Evolutionary conservation across 1,284 basidiomycete species (phyloP), one percentile per base, ranked within the genome.

Genomic region (Malassezia furfur): DNA sequence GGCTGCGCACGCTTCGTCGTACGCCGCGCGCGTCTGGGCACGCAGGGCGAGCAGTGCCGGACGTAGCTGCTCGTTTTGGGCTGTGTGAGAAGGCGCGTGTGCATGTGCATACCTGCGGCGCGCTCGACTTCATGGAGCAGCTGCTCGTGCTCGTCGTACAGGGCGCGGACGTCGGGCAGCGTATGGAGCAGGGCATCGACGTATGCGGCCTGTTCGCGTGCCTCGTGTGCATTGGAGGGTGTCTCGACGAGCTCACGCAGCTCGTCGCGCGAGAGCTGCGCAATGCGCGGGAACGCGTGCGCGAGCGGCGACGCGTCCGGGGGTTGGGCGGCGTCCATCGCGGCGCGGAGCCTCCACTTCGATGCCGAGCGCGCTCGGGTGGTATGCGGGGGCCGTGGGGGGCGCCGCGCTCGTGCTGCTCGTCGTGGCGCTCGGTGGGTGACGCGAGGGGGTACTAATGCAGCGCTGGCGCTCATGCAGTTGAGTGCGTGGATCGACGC

Each of bases 121-220:
- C 50, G 22, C 50, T 70, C 67, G 44, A 61, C 63, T 10, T 38
- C 17, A 31, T 59, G 52, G 1, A 70, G 46, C 5, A 70, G 62
- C 21, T 44, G 54, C 21, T 54, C 55, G 35, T 69, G 63, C 15
- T 58, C 39, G 10, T 45, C 51, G 52, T 63, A 61, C 38, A 65
- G 48, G 1, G 41, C 39, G 11, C 59, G 55, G 0, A 67, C 64
- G 37, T 64, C 55, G 2, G 68, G 63, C 0, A 66, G 59, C 0
- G 44, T 48, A 41, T 66, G 59, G 36, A 70, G 49, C 40, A 66
- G 57, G 4, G 68, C 70, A 36, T 67, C 68, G 35, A 70, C 60
- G 48, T 46, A 60, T 0, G 61, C 60, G 12, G 47, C 36, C 9
- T 65, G 50, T 8, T 48, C 25, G 1, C 51, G n/a, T 12, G 15